Evolutionary conservation across 1,284 basidiomycete species (phyloP).

Genomic region (Mycena citricolor): DNA sequence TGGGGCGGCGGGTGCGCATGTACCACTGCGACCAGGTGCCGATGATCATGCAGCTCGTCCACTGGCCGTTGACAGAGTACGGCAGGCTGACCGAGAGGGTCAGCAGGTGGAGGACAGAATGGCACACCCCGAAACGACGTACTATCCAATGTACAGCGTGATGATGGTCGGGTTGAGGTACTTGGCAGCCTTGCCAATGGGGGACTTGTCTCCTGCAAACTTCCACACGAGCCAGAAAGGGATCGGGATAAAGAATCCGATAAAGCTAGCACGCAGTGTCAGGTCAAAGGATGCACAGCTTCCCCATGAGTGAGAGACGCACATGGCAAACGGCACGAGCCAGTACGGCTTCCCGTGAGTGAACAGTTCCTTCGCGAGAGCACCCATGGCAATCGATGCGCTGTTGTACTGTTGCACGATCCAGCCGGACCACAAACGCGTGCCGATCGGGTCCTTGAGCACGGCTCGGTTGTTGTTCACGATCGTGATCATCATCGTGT

Average conservation of each 20-base stretch:
- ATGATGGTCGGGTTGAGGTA: slow-evolving; percentile 54
- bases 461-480: slow-evolving; percentile 47
- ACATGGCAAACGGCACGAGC: slow-evolving; percentile 46
- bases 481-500: slow-evolving; percentile 54
- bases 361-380: slow-evolving; percentile 50
- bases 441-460: slow-evolving; percentile 48
- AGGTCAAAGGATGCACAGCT: not conserved
- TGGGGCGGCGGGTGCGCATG: slow-evolving; percentile 43
- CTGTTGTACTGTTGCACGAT: slow-evolving; percentile 51
- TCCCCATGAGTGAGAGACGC: slow-evolving; percentile 12
- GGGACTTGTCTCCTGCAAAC: slow-evolving; percentile 32
- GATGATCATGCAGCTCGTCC: slow-evolving; percentile 41
- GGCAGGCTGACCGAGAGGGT: slow-evolving; percentile 34
- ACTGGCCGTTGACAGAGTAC: slow-evolving; percentile 50
- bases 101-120: not conserved
- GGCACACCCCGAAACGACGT: slow-evolving; percentile 9
- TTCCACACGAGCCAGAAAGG: slow-evolving; percentile 51
- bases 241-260: slow-evolving; percentile 49
- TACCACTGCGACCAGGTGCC: slow-evolving; percentile 49
- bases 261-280: slow-evolving; percentile 32
- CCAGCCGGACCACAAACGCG: slow-evolving; percentile 55
- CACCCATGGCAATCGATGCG: slow-evolving; percentile 52
- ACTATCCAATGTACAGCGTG: slow-evolving; percentile 50
- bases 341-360: slow-evolving; percentile 47
- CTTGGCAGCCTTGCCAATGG: slow-evolving; percentile 35